A percentile compares a stretch with the other conserved stretches of the same genome.
Conservation (phyloP, 2,329 filamentous ascomycete genomes). For the Colletotrichum trifolii region DNA sequence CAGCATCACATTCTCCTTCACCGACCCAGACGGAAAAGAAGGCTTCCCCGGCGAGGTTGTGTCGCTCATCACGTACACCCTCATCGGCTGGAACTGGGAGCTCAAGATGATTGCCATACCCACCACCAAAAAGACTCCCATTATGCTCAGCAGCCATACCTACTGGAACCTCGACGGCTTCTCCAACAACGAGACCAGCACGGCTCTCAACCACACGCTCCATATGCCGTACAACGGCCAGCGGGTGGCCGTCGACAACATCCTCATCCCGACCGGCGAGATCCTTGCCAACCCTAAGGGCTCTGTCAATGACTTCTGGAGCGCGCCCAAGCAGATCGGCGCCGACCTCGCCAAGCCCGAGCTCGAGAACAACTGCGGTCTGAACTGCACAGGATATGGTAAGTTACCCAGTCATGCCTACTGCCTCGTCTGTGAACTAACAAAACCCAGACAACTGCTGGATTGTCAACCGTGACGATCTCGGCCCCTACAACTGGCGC, state of each 20-base stretch:
- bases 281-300: slow-evolving; percentile 75
- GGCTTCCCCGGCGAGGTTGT: slow-evolving; percentile 84
- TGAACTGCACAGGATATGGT: slow-evolving; percentile 87
- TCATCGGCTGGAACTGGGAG: slow-evolving; percentile 75
- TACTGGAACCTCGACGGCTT: slow-evolving; percentile 90
- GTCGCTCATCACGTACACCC: slow-evolving; percentile 78
- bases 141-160: slow-evolving; percentile 80
- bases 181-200: slow-evolving; percentile 75
- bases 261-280: slow-evolving; percentile 80
- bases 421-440: slow-evolving; percentile 6
- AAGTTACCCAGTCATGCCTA: slow-evolving; percentile 43
- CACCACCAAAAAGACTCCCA: slow-evolving; percentile 80
- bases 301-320: slow-evolving; percentile 86
- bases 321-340: slow-evolving; percentile 81
- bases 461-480: slow-evolving; percentile 70
- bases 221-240: slow-evolving; percentile 79
- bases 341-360: slow-evolving; percentile 72
- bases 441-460: slow-evolving; percentile 70
- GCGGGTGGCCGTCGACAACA: slow-evolving; percentile 75
- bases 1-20: slow-evolving; percentile 80
- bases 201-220: slow-evolving; percentile 77
- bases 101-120: slow-evolving; percentile 78
- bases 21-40: slow-evolving; percentile 77
- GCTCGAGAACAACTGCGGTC: slow-evolving; percentile 80
- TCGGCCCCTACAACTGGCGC: slow-evolving; percentile 72